phyloP scores from a whole-genome alignment of 169 alveolate genomes.

The Cyclospora cayetanensis region DNA sequence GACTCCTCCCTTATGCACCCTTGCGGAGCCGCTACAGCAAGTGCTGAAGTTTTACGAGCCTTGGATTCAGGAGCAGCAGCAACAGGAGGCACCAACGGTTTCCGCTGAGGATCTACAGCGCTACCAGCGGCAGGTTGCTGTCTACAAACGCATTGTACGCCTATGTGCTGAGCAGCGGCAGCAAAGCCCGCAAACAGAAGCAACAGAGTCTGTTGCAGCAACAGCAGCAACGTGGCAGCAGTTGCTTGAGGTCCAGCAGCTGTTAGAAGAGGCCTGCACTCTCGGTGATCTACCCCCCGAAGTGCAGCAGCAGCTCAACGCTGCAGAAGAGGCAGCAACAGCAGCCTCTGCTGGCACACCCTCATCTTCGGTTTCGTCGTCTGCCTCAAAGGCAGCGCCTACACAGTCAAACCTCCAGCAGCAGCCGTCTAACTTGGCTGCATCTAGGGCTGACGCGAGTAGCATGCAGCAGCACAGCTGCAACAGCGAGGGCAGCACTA shows the following conservation, averaged over 20 bases:
- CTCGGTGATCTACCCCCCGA: neutral
- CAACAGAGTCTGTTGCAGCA: neutral
- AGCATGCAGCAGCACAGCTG: too few relatives aligned
- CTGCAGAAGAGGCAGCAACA: neutral
- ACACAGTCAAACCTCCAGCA: neutral
- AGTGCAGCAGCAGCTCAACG: conserved; percentile 21
- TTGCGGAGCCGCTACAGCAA: neutral
- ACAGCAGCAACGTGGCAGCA: neutral
- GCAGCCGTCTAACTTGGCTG: neutral
- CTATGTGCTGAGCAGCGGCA: neutral
- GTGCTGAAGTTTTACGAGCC: conserved; percentile 13
- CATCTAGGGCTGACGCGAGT: neutral
- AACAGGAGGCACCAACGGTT: neutral
- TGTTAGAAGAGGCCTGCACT: conserved; percentile 4
- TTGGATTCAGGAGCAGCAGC: neutral
- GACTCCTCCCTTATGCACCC: neutral
- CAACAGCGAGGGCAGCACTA: neutral
- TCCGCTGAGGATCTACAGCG: neutral
- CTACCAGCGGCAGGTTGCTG: neutral
- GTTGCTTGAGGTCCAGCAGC: neutral
- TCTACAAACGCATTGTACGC: neutral
- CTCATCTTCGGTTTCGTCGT: too few relatives aligned
- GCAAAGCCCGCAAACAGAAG: neutral
- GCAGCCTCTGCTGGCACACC: neutral
- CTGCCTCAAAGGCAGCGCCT: neutral